Base-by-base conservation (phyloP, 495 filamentous ascomycete genomes). In the Filosporella fistucella region DNA sequence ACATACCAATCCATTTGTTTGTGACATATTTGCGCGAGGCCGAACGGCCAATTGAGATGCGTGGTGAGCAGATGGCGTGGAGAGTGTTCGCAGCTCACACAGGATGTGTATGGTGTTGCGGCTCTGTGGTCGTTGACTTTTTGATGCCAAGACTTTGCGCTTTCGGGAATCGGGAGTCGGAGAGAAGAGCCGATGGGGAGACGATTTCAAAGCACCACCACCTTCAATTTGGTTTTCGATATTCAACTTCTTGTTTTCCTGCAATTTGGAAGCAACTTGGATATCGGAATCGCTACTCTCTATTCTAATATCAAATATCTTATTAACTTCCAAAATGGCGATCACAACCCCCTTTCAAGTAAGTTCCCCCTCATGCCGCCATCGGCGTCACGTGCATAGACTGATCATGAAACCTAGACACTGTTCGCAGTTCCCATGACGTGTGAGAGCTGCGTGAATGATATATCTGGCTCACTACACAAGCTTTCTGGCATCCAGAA, bases 401-500 rank as follows among this genome's bases (percentile, higher is more conserved):
- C 47, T 51, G 40, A 51, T 32, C n/a, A n/a, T n/a, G n/a, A 7
- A 11, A 17, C 34, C 16, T 56, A 96, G 87, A 95, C 90, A 32
- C 84, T 90, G 50, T 96, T 98, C 61, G 88, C 91, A 50, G 93
- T 97, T 63, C 91, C 88, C 20, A 85, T 98, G 76, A 85, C 79
- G 65, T 97, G 93, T 66, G 84, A 94, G 33, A 64, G 71, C 57
- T 98, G 93, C 67, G 80, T 93, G 56, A 84, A 88, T 54, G 84
- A 89, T 54, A 76, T 98, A 51, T 89, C 89, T 25, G 71, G 66
- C 44, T 82, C 88, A 20, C 66, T 98, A 25, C 68, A 80, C 55
- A 83, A 84, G 59, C 63, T 97, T 11, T 73, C 78, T 43, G 91
- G 85, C 2, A 83, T 89, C 60, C 69, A 71, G 56, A 85, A 77